Evolutionary conservation across 495 filamentous ascomycete species (phyloP).

Genomic region (Lasiosphaeriaceae sp.): DNA sequence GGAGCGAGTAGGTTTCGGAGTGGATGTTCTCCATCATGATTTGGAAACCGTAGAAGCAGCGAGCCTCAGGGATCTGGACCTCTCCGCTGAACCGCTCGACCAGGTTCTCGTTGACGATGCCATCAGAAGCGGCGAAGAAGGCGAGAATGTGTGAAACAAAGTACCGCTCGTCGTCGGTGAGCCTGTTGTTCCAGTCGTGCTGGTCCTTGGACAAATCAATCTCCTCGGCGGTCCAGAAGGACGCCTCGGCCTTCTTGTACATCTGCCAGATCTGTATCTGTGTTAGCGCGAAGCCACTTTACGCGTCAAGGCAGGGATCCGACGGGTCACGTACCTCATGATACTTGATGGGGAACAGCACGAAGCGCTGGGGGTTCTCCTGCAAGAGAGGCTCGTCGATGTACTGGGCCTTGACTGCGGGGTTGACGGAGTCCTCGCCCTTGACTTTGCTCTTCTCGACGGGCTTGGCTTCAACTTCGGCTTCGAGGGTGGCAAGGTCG

Average conservation of each 20-base stretch:
- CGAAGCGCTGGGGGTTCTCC: constrained; percentile 95
- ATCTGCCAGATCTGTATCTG: constrained; percentile 90
- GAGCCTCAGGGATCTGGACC: constrained; percentile 95
- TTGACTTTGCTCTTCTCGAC: constrained; percentile 46
- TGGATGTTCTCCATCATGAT: constrained; percentile 99
- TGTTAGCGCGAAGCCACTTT: constrained; percentile 50
- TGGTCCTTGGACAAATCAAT: constrained; percentile 98
- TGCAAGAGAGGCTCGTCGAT: constrained; percentile 85
- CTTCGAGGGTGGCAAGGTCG: constrained; percentile 52
- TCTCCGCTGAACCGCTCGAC: constrained; percentile 96
- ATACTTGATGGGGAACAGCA: constrained; percentile 98
- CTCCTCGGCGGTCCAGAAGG: constrained; percentile 99
- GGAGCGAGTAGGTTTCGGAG: constrained; percentile 97
- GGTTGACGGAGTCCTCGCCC: constrained; percentile 44
- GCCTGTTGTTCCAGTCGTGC: constrained; percentile 96
- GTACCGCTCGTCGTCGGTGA: constrained; percentile 96
- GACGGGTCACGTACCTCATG: constrained; percentile 79
- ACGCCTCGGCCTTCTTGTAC: constrained; percentile 99
- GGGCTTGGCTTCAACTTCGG: constrained; percentile 50
- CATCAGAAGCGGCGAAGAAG: constrained; percentile 99
- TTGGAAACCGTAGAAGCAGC: constrained; percentile 99
- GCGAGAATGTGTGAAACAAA: constrained; percentile 98
- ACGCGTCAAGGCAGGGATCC: constrained; percentile 53
- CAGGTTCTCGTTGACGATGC: constrained; percentile 99
- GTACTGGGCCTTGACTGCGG: constrained; percentile 66